phyloP scores from a whole-genome alignment of 164 flowering plant genomes.

The Aristolochia californica region DNA sequence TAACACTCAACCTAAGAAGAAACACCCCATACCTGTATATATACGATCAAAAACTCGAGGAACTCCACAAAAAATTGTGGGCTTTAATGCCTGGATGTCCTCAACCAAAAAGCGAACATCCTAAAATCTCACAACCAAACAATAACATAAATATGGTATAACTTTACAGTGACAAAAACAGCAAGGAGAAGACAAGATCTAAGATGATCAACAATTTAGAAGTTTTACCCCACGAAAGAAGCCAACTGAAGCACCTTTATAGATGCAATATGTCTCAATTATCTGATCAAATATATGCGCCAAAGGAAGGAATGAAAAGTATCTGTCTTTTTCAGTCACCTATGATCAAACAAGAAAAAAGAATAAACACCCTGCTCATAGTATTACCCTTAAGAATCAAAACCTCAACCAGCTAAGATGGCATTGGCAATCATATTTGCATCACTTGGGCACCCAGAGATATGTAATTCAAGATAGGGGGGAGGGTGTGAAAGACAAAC shows the following conservation, averaged over 20 bases:
- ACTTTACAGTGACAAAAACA: background rate
- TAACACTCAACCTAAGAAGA: background rate
- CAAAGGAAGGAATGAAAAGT: slow-evolving; percentile 90
- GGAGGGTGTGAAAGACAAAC: no score
- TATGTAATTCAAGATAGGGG: no score
- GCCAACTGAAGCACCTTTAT: slow-evolving; percentile 74
- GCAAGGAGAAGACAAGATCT: background rate
- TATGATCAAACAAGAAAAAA: slow-evolving; percentile 16
- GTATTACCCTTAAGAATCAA: no score
- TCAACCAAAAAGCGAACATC: slow-evolving; percentile 74
- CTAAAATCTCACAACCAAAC: slow-evolving; percentile 19
- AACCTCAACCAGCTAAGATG: no score
- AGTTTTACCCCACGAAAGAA: slow-evolving; percentile 81
- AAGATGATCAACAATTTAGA: background rate
- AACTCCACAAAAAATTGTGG: slow-evolving; percentile 82
- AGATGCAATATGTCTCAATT: slow-evolving; percentile 66
- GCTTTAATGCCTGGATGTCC: slow-evolving; percentile 71
- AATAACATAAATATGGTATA: no score
- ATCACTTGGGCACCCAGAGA: no score
- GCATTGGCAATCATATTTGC: no score
- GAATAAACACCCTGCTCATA: no score
- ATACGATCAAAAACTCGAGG: slow-evolving; percentile 94
- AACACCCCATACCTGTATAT: slow-evolving; percentile 43
- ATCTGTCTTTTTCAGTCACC: slow-evolving; percentile 59
- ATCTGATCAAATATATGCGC: slow-evolving; percentile 92